Percentiles rank a stretch among this genome's conserved stretches.
Evolutionary conservation across 1,284 basidiomycete species (phyloP).

Genomic region (Cystobasidium pallidum): DNA sequence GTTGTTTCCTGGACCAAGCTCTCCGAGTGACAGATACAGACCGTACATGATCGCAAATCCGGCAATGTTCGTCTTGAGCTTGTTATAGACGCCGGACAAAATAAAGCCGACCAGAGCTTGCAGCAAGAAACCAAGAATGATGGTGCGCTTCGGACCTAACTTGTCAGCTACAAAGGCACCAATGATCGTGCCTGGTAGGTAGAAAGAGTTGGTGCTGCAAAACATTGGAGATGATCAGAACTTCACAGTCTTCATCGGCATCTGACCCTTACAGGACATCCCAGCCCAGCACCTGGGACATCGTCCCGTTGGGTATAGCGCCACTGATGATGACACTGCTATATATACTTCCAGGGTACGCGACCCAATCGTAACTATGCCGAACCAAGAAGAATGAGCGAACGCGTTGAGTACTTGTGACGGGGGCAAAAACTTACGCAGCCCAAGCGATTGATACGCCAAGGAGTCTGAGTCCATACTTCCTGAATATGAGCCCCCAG

Average conservation of each 20-base stretch:
- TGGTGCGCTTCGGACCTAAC: conserved; percentile 50
- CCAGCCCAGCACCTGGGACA: conserved; percentile 33
- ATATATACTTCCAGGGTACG: conserved; percentile 74
- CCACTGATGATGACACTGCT: conserved; percentile 75
- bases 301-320: conserved; percentile 25
- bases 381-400: not conserved
- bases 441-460: conserved; percentile 75
- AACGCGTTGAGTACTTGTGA: conserved; percentile 19
- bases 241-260: conserved; percentile 6
- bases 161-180: conserved; percentile 65
- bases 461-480: conserved; percentile 72
- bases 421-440: conserved; percentile 48
- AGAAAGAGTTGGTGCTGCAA: conserved; percentile 59
- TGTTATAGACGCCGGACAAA: conserved; percentile 60
- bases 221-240: not conserved
- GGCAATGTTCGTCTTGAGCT: conserved; percentile 65
- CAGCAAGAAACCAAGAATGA: conserved; percentile 47
- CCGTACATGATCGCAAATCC: conserved; percentile 76
- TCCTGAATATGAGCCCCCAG: conserved; percentile 74
- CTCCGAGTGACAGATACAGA: conserved; percentile 71
- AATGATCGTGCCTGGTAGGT: conserved; percentile 62
- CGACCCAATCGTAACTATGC: conserved; percentile 34
- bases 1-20: conserved; percentile 72
- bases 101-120: conserved; percentile 73
- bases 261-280: conserved; percentile 42